Base-by-base conservation (phyloP, 2,329 filamentous ascomycete species). In the Beauveria varroae region DNA sequence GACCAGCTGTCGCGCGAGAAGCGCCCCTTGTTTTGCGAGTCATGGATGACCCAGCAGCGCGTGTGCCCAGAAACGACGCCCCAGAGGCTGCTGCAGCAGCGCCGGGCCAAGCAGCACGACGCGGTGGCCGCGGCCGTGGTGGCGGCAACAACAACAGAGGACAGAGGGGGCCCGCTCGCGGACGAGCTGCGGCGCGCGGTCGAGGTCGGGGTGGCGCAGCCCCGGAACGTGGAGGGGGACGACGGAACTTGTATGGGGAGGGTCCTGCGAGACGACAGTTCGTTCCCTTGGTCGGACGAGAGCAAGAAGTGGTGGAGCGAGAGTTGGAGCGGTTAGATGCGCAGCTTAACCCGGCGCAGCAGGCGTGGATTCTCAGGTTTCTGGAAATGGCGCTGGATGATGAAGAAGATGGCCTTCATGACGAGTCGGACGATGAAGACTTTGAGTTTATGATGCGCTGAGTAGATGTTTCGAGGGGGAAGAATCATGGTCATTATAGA, bases 21-120 rank as follows among this genome's bases (percentile, higher is more conserved):
- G 82, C 79, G 1, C 82, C 82, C 5, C 76, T 85, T 12, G 81
- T 85, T 14, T 77, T 85, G 34, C 77, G 82, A 34, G 79, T 85
- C 30, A 77, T 79, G 44, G 75, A 76, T 43, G 72, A 74, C 54
- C 72, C 72, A 58, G 69, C 67, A 41, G 70, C 63, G 10, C 63
- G 60, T 28, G 54, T 58, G 41, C 41, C 58, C 0, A 54, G 61
- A 37, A 57, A 62, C 22, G 61, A 57, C 1, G 46, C 37, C 8
- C 24, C 10, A 5, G 34, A 56, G n/a, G 52, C 37, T 2, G 46
- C 28, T 69, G 69, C 60, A 68, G 70, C 37, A 66, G 65, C 28
- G 62, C 66, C 60, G n/a, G 68, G 57, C 34, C 66, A 70, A 28
- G 69, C 66, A 28, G 64, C 65, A n/a, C 57, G 66, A 37, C 63